These are phyloP conservation scores for Acanthamoeba sp. DNA, from an alignment of 208 protist genomes.

Conservation along the genomic window DNA sequence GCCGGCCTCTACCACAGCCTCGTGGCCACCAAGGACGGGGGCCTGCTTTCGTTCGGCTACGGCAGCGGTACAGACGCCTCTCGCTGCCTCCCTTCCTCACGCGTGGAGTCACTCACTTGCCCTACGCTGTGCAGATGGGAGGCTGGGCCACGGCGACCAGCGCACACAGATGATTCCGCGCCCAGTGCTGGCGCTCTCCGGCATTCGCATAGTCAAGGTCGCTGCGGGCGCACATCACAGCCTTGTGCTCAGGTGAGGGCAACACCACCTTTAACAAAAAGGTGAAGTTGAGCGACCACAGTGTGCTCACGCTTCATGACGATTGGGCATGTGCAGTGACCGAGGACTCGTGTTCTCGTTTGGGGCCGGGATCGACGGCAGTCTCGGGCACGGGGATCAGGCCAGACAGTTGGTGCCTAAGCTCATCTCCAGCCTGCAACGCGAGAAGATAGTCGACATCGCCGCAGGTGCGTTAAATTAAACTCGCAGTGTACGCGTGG, in stretches of 20 bases:
- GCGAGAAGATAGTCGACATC: not conserved
- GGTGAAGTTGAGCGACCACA: no score
- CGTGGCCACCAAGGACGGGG: not conserved
- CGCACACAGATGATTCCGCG: not conserved
- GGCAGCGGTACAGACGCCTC: not conserved
- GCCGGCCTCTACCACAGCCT: constrained; percentile 14
- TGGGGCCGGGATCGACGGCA: not conserved
- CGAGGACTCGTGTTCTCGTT: not conserved
- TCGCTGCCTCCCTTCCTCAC: not conserved
- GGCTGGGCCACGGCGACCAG: constrained; percentile 3
- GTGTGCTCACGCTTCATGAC: no score
- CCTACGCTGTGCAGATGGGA: not conserved
- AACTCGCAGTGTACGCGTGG: no score
- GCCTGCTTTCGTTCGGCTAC: not conserved
- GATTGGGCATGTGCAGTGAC: no score
- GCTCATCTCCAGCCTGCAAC: not conserved
- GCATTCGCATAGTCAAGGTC: not conserved
- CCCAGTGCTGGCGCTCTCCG: not conserved
- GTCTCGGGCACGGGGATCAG: constrained; percentile 3
- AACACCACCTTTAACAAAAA: no score
- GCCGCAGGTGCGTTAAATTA: not conserved
- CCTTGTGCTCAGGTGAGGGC: constrained; percentile 26
- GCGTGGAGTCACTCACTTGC: no score
- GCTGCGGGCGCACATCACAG: constrained; percentile 1
- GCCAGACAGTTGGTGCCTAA: not conserved